phyloP scores from a whole-genome alignment of 441 rosid genomes.

The Syzygium malaccense region DNA sequence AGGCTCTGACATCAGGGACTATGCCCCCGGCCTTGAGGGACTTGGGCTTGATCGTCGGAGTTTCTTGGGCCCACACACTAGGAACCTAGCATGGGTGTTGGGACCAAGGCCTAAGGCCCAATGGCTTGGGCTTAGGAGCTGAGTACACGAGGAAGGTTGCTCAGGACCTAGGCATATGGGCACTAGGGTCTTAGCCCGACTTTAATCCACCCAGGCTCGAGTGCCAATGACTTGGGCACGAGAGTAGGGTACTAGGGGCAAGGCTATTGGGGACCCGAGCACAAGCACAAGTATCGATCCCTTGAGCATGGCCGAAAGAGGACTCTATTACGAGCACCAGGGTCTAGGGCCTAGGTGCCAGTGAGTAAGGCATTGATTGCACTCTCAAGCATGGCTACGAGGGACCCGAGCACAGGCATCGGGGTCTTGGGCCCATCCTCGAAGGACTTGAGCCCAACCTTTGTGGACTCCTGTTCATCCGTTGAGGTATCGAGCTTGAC shows the following conservation, averaged over 20 bases:
- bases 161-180: neutral
- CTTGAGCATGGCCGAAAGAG: neutral
- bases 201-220: neutral
- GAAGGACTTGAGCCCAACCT: neutral
- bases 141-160: neutral
- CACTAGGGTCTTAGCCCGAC: neutral
- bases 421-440: neutral
- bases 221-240: neutral
- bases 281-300: accelerated
- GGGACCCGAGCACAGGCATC: neutral
- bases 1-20: neutral
- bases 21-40: neutral
- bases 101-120: neutral
- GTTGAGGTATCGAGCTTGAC: accelerated
- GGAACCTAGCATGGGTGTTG: neutral
- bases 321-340: neutral
- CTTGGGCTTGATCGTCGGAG: neutral
- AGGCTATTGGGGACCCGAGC: neutral
- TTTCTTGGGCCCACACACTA: neutral
- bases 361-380: neutral
- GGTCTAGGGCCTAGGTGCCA: neutral
- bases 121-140: neutral
- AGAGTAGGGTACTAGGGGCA: neutral
- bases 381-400: no score
- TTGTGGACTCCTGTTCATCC: neutral